Evolutionary conservation across 225 moss, liverwort and hornwort genomes (phyloP), one percentile per base, ranked within the genome.

Genomic region (Takakia lepidozioides): DNA sequence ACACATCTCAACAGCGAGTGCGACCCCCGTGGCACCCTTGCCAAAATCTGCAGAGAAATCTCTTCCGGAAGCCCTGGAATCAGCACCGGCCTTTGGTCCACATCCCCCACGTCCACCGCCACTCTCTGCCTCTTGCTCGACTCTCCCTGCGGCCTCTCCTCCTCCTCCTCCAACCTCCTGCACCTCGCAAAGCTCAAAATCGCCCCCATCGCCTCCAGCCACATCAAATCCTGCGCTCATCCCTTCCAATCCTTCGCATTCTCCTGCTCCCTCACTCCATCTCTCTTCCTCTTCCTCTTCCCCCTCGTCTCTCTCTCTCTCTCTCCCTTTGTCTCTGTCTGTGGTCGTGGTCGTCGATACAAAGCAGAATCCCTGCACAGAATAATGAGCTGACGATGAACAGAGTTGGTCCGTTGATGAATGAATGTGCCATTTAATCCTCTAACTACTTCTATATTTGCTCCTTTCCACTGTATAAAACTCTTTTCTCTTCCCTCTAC

Each of bases 41-140:
- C 74, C 61, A 95, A 40, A 27, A 95, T 85, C 61, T 87, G 86
- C 48, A 89, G 29, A 2, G 95, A 67, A 15, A 95, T 74, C 71
- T 95, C 95, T 47, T 95, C 90, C 30, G 89, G 95, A 56, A 95
- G 74, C 26, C 95, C 90, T 24, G 95, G 90, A 42, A 95, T 78
- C 56, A 89, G 48, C 52, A 64, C 70, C 36, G 69, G 73, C 23
- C n/a, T n/a, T n/a, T 67, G 68, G 60, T 86, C 86, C 45, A 73
- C 62, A 27, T 81, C 85, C 59, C 68, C 42, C 19, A 74, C 67
- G 20, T n/a, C n/a, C n/a, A n/a, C n/a, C n/a, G n/a, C n/a, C n/a
- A 89, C 55, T 20, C 93, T 88, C 69, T 81, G 88, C 63, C 83
- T 70, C 69, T 93, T 93, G 30, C 71, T 86, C 29, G 85, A 78